Conservation (phyloP, 108 stramenopile species). For the Phaeodactylum tricornutum region DNA sequence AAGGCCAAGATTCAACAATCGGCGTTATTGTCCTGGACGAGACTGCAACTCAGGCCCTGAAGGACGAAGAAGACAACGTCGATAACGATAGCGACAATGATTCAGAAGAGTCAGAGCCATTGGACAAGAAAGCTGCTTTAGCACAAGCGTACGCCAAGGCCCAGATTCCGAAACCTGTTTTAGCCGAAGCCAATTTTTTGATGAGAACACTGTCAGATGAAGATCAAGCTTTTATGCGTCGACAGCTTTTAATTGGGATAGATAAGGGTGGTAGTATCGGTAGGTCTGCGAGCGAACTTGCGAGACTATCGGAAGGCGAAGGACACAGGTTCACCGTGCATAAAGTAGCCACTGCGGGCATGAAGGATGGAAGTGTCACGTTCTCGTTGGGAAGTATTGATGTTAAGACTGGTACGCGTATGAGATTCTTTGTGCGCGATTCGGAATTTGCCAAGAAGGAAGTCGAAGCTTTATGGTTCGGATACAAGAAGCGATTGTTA, state of each 20-base stretch:
- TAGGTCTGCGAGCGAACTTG: constrained; percentile 46
- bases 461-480: constrained; percentile 74
- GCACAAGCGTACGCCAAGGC: constrained; percentile 62
- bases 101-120: constrained; percentile 15
- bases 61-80: constrained; percentile 23
- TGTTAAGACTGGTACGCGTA: constrained; percentile 56
- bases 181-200: constrained; percentile 81
- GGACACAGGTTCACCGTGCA: constrained; percentile 66
- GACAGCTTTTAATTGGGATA: constrained; percentile 62
- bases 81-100: constrained; percentile 31
- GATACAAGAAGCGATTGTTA: constrained; percentile 64
- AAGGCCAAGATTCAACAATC: constrained; percentile 47
- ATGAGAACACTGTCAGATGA: constrained; percentile 73
- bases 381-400: constrained; percentile 67
- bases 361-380: constrained; percentile 80
- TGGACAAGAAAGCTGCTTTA: constrained; percentile 27
- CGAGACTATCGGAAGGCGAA: constrained; percentile 53
- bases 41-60: constrained; percentile 35
- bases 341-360: constrained; percentile 76
- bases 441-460: constrained; percentile 79
- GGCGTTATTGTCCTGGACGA: constrained; percentile 68
- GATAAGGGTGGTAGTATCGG: constrained; percentile 23
- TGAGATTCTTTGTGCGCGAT: constrained; percentile 81
- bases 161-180: constrained; percentile 67
- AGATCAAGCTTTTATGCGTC: constrained; percentile 76